These are phyloP conservation scores for Silene latifolia DNA, from an alignment of 148 eudicot species.

Conservation along the genomic window DNA sequence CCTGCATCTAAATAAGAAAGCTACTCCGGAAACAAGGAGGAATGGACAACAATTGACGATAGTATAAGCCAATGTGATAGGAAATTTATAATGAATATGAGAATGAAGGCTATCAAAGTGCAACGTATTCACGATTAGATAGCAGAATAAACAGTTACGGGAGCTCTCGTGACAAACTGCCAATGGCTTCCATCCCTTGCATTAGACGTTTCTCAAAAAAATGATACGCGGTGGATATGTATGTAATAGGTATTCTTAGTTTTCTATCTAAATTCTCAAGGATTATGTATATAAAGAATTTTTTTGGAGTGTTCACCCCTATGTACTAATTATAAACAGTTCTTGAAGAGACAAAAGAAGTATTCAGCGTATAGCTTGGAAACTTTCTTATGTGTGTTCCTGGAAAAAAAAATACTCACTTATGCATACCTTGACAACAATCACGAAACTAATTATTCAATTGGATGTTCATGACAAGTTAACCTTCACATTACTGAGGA, in stretches of 20 bases:
- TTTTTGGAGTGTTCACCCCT: not conserved
- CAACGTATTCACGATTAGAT: not conserved
- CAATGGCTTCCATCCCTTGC: not conserved
- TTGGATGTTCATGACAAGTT: not conserved
- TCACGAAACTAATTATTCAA: not conserved
- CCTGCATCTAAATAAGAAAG: slow-evolving; percentile 11
- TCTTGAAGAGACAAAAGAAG: not conserved
- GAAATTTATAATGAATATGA: not conserved
- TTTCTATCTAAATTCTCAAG: not conserved
- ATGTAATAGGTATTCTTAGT: not conserved
- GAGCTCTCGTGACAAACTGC: not conserved
- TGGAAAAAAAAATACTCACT: not conserved
- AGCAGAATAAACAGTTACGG: not conserved
- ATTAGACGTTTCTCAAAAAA: not conserved
- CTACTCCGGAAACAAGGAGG: not conserved
- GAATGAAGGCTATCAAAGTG: not conserved
- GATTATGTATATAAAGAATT: too few relatives aligned
- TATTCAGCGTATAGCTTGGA: too few relatives aligned
- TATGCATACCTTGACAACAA: not conserved
- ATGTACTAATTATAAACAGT: not conserved
- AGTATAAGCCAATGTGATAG: not conserved
- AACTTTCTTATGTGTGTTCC: too few relatives aligned
- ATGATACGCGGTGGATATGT: not conserved
- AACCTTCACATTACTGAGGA: not conserved
- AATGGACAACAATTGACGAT: not conserved